Evolutionary conservation across 768 basidiomycete genomes (phyloP).

Genomic region (Lentinula raphanica): DNA sequence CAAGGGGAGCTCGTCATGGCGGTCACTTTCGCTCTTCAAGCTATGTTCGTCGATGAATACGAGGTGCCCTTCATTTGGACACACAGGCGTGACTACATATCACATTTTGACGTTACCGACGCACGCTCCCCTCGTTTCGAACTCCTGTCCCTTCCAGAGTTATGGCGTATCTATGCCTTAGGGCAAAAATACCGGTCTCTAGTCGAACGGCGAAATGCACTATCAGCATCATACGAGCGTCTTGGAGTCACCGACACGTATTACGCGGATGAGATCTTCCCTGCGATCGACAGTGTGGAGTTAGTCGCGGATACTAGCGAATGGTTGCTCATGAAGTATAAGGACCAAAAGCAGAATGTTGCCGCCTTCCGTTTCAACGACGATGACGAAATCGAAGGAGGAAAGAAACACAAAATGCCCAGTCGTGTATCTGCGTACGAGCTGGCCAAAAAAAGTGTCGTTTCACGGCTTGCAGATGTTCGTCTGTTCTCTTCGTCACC

Average conservation of each 20-base stretch:
- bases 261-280: slow-evolving; percentile 64
- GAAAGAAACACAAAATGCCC: slow-evolving; percentile 72
- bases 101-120: slow-evolving; percentile 68
- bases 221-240: slow-evolving; percentile 61
- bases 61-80: slow-evolving; percentile 96
- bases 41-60: slow-evolving; percentile 80
- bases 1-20: slow-evolving; percentile 69
- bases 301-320: slow-evolving; percentile 86
- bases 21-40: slow-evolving; percentile 72
- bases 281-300: slow-evolving; percentile 76
- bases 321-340: slow-evolving; percentile 85
- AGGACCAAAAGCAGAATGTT: slow-evolving; percentile 60
- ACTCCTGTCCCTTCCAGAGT: slow-evolving; percentile 70
- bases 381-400: slow-evolving; percentile 46
- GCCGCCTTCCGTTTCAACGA: slow-evolving; percentile 67
- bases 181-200: slow-evolving; percentile 89
- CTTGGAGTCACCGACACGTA: slow-evolving; percentile 69
- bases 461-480: slow-evolving; percentile 78
- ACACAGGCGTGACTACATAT: slow-evolving; percentile 88
- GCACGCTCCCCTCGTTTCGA: slow-evolving; percentile 58
- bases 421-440: slow-evolving; percentile 84
- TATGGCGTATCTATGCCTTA: slow-evolving; percentile 89
- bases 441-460: slow-evolving; percentile 71
- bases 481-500: slow-evolving; percentile 16
- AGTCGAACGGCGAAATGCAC: slow-evolving; percentile 60